Evolutionary conservation across 495 filamentous ascomycete genomes (phyloP).

Genomic region (Hyphodiscus hymeniophilus): DNA sequence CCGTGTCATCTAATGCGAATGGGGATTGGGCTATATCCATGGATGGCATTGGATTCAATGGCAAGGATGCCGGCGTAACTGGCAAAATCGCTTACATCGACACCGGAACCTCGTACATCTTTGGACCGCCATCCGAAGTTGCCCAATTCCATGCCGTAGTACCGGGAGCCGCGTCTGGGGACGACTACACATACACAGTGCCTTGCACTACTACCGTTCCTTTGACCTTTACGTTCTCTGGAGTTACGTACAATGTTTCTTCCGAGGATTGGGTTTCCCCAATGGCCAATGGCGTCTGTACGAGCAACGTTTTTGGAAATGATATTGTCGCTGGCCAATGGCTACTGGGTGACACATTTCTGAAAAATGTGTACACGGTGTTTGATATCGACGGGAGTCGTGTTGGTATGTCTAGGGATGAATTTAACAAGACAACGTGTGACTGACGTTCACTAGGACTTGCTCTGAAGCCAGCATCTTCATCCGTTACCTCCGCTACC

Average conservation of each 20-base stretch:
- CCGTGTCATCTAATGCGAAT: conserved; percentile 23
- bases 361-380: conserved; percentile 86
- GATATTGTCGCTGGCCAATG: conserved; percentile 38
- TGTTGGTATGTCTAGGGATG: conserved; percentile 36
- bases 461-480: conserved; percentile 2
- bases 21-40: conserved; percentile 62
- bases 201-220: conserved; percentile 57
- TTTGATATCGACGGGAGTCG: conserved; percentile 61
- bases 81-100: conserved; percentile 62
- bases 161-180: conserved; percentile 38
- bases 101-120: conserved; percentile 69
- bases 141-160: conserved; percentile 55
- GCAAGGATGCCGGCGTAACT: conserved; percentile 38
- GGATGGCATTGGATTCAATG: conserved; percentile 53
- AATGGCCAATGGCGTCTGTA: conserved; percentile 39
- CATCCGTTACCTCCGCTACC: background rate
- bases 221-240: conserved; percentile 46
- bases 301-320: conserved; percentile 55
- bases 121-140: conserved; percentile 60
- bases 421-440: background rate
- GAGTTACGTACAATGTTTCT: conserved; percentile 52
- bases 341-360: conserved; percentile 74
- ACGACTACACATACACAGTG: conserved; percentile 50
- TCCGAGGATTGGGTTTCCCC: conserved; percentile 61
- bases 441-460: conserved; percentile 13